These are phyloP conservation scores for Neodidymelliopsis sp. DNA, from an alignment of 2,329 filamentous ascomycete genomes.

Conservation along the genomic window DNA sequence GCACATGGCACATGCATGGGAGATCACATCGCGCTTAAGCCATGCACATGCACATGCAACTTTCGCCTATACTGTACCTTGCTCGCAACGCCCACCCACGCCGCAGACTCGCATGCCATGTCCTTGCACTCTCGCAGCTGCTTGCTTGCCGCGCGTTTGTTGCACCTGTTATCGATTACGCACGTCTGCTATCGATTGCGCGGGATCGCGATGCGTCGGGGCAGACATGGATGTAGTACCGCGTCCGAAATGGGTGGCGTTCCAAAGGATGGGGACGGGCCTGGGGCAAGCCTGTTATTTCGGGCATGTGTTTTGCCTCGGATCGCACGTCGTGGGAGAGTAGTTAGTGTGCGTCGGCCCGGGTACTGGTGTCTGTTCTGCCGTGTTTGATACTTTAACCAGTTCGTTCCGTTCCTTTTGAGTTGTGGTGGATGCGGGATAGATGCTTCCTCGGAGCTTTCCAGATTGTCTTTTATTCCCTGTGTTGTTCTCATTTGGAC, in stretches of 20 bases:
- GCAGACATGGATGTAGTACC: neutral
- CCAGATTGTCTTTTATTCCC: too few species aligned
- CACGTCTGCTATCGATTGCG: neutral
- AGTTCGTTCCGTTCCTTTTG: too few species aligned
- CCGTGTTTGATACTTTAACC: too few species aligned
- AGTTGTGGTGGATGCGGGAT: too few species aligned
- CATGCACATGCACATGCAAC: constrained; percentile 9
- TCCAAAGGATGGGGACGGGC: constrained; percentile 4
- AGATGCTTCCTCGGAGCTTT: too few species aligned
- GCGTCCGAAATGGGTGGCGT: constrained; percentile 14
- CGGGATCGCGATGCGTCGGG: neutral
- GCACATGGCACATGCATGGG: constrained; percentile 17
- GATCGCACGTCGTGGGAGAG: too few species aligned
- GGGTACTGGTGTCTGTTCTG: too few species aligned
- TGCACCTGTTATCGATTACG: constrained; percentile 2
- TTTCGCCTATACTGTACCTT: constrained; percentile 1
- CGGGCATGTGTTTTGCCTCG: constrained; percentile 2
- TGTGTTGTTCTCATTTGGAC: too few species aligned
- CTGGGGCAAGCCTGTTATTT: constrained; percentile 9
- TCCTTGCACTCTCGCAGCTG: neutral
- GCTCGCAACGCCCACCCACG: constrained; percentile 1
- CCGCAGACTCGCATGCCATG: constrained; percentile 12
- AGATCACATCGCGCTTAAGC: constrained; percentile 10
- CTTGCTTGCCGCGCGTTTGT: constrained; percentile 10
- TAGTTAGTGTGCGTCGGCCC: too few species aligned